Conservation (phyloP, 2,329 filamentous ascomycete species). For the Cercospora sp. region DNA sequence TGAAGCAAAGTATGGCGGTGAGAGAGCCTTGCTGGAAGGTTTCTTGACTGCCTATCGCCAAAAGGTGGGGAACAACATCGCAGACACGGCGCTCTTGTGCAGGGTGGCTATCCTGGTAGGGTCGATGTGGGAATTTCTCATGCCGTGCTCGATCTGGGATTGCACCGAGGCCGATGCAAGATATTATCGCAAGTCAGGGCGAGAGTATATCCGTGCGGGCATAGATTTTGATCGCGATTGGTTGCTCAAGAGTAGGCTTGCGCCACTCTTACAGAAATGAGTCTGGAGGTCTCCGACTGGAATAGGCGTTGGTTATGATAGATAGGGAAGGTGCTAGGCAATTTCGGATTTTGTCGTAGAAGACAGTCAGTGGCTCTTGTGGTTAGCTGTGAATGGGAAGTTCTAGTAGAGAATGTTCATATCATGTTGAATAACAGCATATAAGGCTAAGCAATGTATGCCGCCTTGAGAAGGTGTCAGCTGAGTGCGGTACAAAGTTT, state of each 20-base stretch:
- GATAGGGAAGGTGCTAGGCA: background rate
- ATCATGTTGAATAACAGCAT: background rate
- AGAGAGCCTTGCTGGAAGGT: background rate
- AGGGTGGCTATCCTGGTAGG: background rate
- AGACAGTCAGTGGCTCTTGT: background rate
- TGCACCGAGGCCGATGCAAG: background rate
- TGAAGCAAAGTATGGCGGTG: constrained; percentile 11
- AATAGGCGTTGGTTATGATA: background rate
- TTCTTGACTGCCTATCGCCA: constrained; percentile 3
- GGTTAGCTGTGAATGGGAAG: background rate
- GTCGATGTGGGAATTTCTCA: background rate
- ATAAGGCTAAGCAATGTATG: background rate
- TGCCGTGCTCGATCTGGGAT: background rate
- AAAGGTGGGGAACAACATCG: background rate
- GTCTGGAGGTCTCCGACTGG: background rate
- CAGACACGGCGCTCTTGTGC: background rate
- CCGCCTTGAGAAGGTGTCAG: background rate
- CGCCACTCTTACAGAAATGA: background rate
- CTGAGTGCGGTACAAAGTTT: background rate
- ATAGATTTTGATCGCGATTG: background rate
- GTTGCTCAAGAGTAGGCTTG: background rate
- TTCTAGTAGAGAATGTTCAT: too few relatives aligned
- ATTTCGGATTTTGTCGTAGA: background rate
- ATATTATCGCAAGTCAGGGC: background rate
- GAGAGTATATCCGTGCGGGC: background rate